Evolutionary conservation across 495 filamentous ascomycete genomes (phyloP), one percentile per base, ranked within the genome.

Genomic region (Penicillium egyptiacum): DNA sequence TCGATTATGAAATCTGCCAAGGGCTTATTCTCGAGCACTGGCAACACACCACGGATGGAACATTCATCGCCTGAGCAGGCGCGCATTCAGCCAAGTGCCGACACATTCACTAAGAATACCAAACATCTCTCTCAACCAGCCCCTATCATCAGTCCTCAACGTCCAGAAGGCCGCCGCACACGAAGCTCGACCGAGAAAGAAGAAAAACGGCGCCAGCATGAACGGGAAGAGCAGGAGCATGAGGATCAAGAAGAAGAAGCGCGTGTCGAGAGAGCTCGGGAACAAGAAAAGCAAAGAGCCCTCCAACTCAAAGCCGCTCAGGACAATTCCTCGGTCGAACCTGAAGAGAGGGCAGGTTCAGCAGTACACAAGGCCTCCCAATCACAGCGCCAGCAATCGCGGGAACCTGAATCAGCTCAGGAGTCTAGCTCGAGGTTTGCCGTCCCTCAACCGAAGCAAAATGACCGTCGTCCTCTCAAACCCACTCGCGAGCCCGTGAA

Each of bases 1-100:
- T 94, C 91, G 9, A 90, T 95, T 51, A 77, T 96, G 59, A 90
- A 90, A 68, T 88, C 87, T 35, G 91, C 91, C 14, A 91, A 88
- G 66, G 89, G 86, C 17, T 80, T 95, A 42, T 88, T 96, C 57
- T 88, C 87, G 16, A 92, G 85, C 56, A 90, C 88, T 63, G 91
- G 89, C 23, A 84, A 86, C 45, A 78, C 91, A 54, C 86, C 87
- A 8, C 91, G 88, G 65, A 72, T 87, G 46, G 84, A 87, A 55
- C 72, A 75, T 12, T 83, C 81, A 5, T 75, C 74, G 14, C 71
- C 75, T 33, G 69, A 70, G n/a, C 63, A 70, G 28, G 66, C 64
- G 22, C 55, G 63, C 49, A 28, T 67, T 52, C 61, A 72, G 48
- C 55, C 59, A 16, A 55, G 35, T 23, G 53, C 57, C 25, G 53